phyloP scores from a whole-genome alignment of 306 rosid genomes.

The Hippophae tibetana region DNA sequence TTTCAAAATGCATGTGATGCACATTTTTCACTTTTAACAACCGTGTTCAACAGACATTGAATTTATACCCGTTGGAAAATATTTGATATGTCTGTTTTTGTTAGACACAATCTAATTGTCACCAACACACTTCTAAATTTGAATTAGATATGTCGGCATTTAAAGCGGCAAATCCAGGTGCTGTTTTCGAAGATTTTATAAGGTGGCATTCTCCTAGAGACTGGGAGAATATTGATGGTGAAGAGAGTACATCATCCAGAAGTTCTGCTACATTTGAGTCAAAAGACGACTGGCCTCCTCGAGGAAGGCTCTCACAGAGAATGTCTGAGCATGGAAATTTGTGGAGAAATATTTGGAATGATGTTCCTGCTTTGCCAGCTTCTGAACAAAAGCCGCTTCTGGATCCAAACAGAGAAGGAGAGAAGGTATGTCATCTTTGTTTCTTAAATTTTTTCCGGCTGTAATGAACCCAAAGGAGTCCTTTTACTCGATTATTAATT shows the following conservation, averaged over 20 bases:
- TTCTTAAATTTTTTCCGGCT: not conserved
- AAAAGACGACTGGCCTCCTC: constrained; percentile 67
- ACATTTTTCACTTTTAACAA: no score
- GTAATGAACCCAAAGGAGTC: not conserved
- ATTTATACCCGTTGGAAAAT: not conserved
- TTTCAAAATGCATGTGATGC: no score
- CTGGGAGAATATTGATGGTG: constrained; percentile 55
- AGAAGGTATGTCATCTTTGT: constrained; percentile 45
- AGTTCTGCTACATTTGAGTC: constrained; percentile 22
- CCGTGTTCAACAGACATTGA: not conserved
- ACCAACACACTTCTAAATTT: constrained; percentile 26
- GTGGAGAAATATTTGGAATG: constrained; percentile 86
- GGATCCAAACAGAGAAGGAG: constrained; percentile 95
- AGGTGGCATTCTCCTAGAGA: constrained; percentile 99
- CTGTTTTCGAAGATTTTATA: constrained; percentile 89
- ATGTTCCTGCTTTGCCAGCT: constrained; percentile 61
- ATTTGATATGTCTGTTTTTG: not conserved
- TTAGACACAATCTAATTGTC: constrained; percentile 11
- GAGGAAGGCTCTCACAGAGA: constrained; percentile 77
- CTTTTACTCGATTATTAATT: constrained; percentile 2
- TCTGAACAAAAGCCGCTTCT: constrained; percentile 84
- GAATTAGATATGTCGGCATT: constrained; percentile 88
- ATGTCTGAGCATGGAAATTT: constrained; percentile 91
- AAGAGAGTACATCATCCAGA: constrained; percentile 32
- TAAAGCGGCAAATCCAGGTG: constrained; percentile 93